Evolutionary conservation across 208 protist genomes (phyloP).

Genomic region (Crithidia acanthocephali): DNA sequence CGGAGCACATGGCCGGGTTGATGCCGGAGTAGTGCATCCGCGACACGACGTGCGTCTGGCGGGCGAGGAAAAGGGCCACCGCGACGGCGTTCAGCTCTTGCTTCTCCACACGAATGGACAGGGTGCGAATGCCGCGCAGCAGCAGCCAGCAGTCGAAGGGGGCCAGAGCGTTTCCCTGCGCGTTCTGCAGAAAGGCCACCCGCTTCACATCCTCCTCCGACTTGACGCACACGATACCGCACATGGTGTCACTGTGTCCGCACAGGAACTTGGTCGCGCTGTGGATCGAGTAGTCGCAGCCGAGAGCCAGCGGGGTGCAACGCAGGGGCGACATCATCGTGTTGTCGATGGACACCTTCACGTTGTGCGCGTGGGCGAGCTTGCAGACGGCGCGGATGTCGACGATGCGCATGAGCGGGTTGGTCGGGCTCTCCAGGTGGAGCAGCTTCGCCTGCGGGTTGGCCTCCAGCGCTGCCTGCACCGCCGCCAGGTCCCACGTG

Average conservation of each 20-base stretch:
- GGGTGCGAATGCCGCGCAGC: constrained; percentile 95
- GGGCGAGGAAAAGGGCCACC: constrained; percentile 76
- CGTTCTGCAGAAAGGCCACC: constrained; percentile 94
- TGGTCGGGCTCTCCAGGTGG: constrained; percentile 96
- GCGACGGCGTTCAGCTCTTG: constrained; percentile 92
- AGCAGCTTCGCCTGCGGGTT: constrained; percentile 76
- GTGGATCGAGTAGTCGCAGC: constrained; percentile 96
- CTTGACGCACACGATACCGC: constrained; percentile 81
- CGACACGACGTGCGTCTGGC: constrained; percentile 71
- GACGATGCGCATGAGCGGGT: constrained; percentile 93
- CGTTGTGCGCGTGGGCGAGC: constrained; percentile 67
- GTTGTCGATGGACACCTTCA: constrained; percentile 94
- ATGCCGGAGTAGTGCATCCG: constrained; percentile 93
- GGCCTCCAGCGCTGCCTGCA: constrained; percentile 50
- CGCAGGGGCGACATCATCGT: constrained; percentile 97
- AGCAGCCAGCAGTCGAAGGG: constrained; percentile 97
- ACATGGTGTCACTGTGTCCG: constrained; percentile 96
- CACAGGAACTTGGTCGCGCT: constrained; percentile 97
- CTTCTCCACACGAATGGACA: constrained; percentile 92
- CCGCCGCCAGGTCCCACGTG: constrained; percentile 69
- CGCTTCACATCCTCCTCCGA: constrained; percentile 61
- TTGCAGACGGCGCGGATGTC: constrained; percentile 88
- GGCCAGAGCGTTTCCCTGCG: constrained; percentile 86
- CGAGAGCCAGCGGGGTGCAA: constrained; percentile 93
- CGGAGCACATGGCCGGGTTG: constrained; percentile 72